Base-by-base conservation (phyloP, 495 filamentous ascomycete genomes). In the Chaetomium tenue region DNA sequence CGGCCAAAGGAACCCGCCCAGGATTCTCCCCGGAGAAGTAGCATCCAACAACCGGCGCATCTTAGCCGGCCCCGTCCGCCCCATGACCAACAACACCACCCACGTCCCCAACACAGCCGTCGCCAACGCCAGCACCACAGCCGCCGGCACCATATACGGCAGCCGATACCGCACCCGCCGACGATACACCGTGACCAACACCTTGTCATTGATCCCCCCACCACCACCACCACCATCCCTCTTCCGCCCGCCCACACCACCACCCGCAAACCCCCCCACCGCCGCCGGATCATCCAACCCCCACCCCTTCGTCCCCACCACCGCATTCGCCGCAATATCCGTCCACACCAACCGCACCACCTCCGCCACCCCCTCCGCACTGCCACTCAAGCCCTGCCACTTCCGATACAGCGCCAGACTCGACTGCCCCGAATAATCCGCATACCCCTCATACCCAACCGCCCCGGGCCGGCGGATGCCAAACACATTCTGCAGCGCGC, bases 241-340 rank as follows among this genome's bases (percentile, higher is more conserved):
- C 28, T 4, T 23, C 33, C 40, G 22, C 46, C 46, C n/a, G n/a
- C 1, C 16, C 46, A 23, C 44, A 20, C n/a, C 4, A 2, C 46
- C 46, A 18, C 15, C n/a, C n/a, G n/a, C n/a, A n/a, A n/a, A n/a
- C n/a, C n/a, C n/a, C 57, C 22, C 40, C 22, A 0, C 13, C 13
- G 55, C 39, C 7, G 55, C 37, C 9, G 40, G 26, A n/a, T 59
- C 57, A 18, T 47, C 57, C 40, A 59, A n/a, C 39, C 40, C 57
- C 58, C 58, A 60, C 25, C 58, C 58, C 18, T 40, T 48, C 7
- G 58, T 60, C 15, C 58, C 58, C 1, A 60, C 46, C 18, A 60
- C 44, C 25, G 58, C 28, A 9, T 60, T 60, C 16, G 42, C 58
- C 5, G 44, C 58, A 22, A 60, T 50, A 20, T 60, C 58, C 15